Percentiles rank a stretch among this genome's conserved stretches.
Conservation (phyloP, 768 basidiomycete species). For the Mycena epipterygia region DNA sequence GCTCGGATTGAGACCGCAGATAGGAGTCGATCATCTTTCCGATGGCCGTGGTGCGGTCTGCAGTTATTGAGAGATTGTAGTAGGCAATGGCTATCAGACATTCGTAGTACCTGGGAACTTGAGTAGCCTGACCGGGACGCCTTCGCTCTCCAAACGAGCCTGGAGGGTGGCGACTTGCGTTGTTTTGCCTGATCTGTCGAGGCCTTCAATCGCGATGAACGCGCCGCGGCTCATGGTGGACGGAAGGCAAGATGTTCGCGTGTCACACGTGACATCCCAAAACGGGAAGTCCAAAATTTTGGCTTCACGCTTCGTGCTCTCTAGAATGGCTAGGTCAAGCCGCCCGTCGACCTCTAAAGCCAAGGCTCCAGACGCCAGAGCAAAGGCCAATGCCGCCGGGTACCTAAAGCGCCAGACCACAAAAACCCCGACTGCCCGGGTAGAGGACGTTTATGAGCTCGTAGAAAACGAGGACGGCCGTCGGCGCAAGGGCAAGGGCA, state of each 20-base stretch:
- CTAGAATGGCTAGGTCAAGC: constrained; percentile 20
- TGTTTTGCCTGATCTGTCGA: constrained; percentile 96
- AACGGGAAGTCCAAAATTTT: too few species aligned
- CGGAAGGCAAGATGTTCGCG: too few species aligned
- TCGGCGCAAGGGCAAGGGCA: constrained; percentile 26
- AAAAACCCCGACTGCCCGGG: constrained; percentile 14
- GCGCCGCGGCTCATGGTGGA: constrained; percentile 63
- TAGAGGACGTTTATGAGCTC: constrained; percentile 36
- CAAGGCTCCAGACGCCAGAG: constrained; percentile 7
- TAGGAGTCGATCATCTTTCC: constrained; percentile 96
- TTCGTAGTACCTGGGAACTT: too few species aligned
- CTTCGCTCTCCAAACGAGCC: constrained; percentile 61
- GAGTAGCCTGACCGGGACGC: constrained; percentile 66
- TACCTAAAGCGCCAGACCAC: constrained; percentile 31
- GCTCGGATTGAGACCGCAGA: constrained; percentile 83
- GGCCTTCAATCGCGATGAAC: constrained; percentile 95
- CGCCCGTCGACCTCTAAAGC: constrained; percentile 22
- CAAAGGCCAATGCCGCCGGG: constrained; percentile 34
- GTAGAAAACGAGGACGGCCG: constrained; percentile 26
- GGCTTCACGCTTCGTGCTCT: too few species aligned
- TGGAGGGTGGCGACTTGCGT: constrained; percentile 83
- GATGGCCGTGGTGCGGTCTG: constrained; percentile 92
- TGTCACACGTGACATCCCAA: too few species aligned
- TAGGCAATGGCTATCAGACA: too few species aligned
- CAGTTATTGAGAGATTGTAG: too few species aligned